These are phyloP conservation scores for Elsinoe australis DNA, from an alignment of 2,329 filamentous ascomycete species.

Conservation along the genomic window DNA sequence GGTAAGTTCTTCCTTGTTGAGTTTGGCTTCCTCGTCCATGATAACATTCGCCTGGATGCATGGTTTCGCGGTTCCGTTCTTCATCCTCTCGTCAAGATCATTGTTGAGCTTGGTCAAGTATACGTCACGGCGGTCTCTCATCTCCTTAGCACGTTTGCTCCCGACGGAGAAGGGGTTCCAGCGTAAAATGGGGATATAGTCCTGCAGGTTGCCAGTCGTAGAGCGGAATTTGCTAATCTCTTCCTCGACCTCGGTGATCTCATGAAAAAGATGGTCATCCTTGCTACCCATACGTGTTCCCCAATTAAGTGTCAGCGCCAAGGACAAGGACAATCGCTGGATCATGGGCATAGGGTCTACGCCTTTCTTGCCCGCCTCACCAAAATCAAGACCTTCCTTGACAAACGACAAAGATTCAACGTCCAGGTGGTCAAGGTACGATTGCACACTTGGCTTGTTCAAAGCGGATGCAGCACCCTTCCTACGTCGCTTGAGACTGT, in stretches of 20 bases:
- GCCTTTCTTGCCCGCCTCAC: conserved; percentile 45
- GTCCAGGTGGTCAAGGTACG: conserved; percentile 56
- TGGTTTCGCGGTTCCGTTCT: conserved; percentile 52
- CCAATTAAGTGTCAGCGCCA: conserved; percentile 60
- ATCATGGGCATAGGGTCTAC: conserved; percentile 63
- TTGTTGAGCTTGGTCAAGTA: conserved; percentile 52
- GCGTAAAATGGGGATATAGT: conserved; percentile 53
- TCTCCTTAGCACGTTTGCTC: conserved; percentile 51
- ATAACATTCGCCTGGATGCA: conserved; percentile 63
- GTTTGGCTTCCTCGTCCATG: conserved; percentile 53
- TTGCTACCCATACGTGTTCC: conserved; percentile 54
- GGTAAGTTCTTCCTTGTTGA: conserved; percentile 56
- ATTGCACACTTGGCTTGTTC: conserved; percentile 57
- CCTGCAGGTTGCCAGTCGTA: conserved; percentile 54
- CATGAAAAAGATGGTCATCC: conserved; percentile 53
- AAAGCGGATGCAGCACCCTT: conserved; percentile 59
- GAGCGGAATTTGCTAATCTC: conserved; percentile 53
- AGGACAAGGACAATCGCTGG: conserved; percentile 54
- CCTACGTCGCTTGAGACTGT: conserved; percentile 55
- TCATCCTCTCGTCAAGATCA: conserved; percentile 54
- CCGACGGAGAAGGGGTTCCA: conserved; percentile 56
- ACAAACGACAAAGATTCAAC: conserved; percentile 57
- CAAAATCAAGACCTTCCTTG: conserved; percentile 52
- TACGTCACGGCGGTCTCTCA: conserved; percentile 52
- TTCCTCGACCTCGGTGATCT: conserved; percentile 57